Conservation (phyloP, 192 early-diverging fungal genomes). For the Coemansia sp. region DNA sequence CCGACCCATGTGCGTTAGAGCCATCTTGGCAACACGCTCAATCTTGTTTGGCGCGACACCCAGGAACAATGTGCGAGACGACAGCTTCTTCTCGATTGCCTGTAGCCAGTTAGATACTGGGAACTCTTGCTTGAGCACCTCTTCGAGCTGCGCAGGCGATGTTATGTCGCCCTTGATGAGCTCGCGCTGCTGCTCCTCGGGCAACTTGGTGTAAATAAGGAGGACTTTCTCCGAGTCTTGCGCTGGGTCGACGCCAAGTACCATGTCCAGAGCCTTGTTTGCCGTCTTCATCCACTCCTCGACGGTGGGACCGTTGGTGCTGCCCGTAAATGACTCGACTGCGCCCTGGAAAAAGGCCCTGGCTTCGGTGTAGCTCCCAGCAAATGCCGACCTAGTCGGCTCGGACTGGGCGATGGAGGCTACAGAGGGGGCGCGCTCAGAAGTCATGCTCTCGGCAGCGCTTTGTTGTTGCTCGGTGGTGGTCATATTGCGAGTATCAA, state of each 20-base stretch:
- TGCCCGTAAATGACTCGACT: conserved; percentile 6
- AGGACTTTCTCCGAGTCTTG: conserved; percentile 6
- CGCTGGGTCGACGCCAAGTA: conserved; percentile 6
- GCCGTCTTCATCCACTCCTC: conserved; percentile 9
- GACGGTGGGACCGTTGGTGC: conserved; percentile 5
- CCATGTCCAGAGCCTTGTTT: conserved; percentile 10
- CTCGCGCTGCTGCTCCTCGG: conserved; percentile 10
- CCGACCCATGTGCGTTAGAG: conserved; percentile 7
- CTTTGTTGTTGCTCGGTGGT: conserved; percentile 3
- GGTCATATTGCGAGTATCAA: neutral
- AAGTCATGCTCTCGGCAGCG: neutral
- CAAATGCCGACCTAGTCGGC: conserved; percentile 5
- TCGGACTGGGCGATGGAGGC: conserved; percentile 5
- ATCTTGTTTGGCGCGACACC: conserved; percentile 5
- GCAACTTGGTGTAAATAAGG: conserved; percentile 1
- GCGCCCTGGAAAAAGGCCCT: conserved; percentile 9
- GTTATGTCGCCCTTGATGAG: conserved; percentile 9
- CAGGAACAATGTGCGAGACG: conserved; percentile 7
- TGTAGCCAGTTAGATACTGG: conserved; percentile 6
- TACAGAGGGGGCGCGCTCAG: neutral
- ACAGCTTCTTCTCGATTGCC: conserved; percentile 7
- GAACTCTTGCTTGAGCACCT: conserved; percentile 2
- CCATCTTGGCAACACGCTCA: conserved; percentile 1
- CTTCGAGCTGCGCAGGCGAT: conserved; percentile 1
- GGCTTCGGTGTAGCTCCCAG: conserved; percentile 5